Evolutionary conservation across 108 stramenopile genomes (phyloP).

Genomic region (Craspedostauros australis): DNA sequence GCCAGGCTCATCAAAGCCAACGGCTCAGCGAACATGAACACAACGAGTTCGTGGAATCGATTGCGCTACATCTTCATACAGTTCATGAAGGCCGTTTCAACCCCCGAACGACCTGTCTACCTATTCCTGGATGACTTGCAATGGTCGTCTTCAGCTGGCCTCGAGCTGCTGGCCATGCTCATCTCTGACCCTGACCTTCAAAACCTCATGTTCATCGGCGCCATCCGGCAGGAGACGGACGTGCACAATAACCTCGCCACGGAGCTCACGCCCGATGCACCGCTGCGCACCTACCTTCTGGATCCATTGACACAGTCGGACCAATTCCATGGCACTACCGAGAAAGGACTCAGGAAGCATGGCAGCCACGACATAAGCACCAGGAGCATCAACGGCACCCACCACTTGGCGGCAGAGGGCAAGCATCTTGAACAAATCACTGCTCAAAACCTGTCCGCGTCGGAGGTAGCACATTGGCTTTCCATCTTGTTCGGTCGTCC

Average conservation of each 20-base stretch:
- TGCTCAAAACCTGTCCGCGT: slow-evolving; percentile 7
- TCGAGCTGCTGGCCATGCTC: slow-evolving; percentile 11
- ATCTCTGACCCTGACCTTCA: slow-evolving; percentile 6
- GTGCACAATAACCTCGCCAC: too few species aligned
- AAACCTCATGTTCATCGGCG: slow-evolving; percentile 22
- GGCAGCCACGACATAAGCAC: too few species aligned
- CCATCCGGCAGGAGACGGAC: too few species aligned
- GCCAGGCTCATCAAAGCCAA: too few species aligned
- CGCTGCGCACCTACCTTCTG: too few species aligned
- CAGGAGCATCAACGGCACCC: too few species aligned
- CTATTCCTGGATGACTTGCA: slow-evolving; percentile 40
- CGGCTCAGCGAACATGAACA: too few species aligned
- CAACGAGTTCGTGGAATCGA: slow-evolving; percentile 10
- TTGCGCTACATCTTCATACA: slow-evolving; percentile 15
- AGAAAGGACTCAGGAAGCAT: too few species aligned
- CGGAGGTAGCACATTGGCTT: slow-evolving; percentile 17
- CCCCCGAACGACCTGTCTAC: slow-evolving; percentile 15
- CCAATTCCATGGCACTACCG: too few species aligned
- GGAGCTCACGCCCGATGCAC: too few species aligned
- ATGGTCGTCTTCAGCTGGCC: slow-evolving; percentile 23
- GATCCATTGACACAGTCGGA: too few species aligned
- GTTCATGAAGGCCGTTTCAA: slow-evolving; percentile 16
- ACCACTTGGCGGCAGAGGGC: too few species aligned
- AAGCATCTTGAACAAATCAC: slow-evolving; percentile 13
- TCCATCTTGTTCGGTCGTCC: slow-evolving; percentile 13